Conservation (phyloP, 805 yeast species). For the Lachancea waltii region DNA sequence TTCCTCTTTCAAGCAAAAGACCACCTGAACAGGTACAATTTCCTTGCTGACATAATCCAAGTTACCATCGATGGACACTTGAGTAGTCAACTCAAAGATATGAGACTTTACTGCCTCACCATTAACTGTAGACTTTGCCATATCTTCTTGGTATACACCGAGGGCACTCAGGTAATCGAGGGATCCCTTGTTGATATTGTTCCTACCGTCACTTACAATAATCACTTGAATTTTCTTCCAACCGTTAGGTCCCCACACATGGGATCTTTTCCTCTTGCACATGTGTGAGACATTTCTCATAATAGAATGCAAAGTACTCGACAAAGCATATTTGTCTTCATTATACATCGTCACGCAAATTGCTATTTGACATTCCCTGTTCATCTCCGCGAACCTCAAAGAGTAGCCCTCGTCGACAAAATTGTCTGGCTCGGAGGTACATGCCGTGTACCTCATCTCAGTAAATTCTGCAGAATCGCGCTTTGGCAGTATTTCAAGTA, state of each 20-base stretch:
- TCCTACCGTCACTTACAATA: conserved; percentile 91
- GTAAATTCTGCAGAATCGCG: conserved; percentile 89
- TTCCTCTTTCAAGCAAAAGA: conserved; percentile 87
- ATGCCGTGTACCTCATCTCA: conserved; percentile 95
- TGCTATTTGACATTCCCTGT: conserved; percentile 86
- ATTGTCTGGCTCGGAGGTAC: conserved; percentile 88
- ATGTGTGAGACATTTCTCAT: conserved; percentile 88
- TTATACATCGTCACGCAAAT: conserved; percentile 96
- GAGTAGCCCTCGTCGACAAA: conserved; percentile 77
- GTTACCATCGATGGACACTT: conserved; percentile 84
- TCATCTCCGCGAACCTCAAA: conserved; percentile 75
- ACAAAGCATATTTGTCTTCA: conserved; percentile 83
- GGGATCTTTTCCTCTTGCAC: conserved; percentile 70
- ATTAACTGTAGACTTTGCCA: conserved; percentile 91
- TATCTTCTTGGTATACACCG: conserved; percentile 96
- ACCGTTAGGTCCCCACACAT: conserved; percentile 92
- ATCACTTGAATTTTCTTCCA: conserved; percentile 96
- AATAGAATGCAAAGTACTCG: conserved; percentile 91
- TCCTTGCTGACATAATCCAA: conserved; percentile 86
- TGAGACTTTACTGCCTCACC: conserved; percentile 90
- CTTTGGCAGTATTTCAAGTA: conserved; percentile 76
- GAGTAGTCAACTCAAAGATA: conserved; percentile 92
- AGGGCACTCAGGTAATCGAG: conserved; percentile 85
- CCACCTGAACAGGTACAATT: conserved; percentile 88
- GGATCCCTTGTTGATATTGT: conserved; percentile 77